Evolutionary conservation across 1,284 basidiomycete genomes (phyloP).

Genomic region (Nidula niveotomentosa): DNA sequence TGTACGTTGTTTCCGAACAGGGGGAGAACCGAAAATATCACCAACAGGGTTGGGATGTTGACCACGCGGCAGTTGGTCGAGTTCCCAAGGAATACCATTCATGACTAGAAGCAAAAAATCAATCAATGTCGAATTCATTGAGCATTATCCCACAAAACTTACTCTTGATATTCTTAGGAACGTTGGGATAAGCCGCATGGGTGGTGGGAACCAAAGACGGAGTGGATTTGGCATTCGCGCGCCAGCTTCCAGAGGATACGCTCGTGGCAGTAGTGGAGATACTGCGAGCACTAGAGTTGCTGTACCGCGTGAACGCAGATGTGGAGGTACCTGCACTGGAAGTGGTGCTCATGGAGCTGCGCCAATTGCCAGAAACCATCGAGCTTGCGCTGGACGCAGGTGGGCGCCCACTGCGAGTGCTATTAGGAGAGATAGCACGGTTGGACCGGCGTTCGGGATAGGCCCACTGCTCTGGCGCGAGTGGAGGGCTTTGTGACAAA

Average conservation of each 20-base stretch:
- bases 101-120: slow-evolving; percentile 47
- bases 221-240: slow-evolving; percentile 46
- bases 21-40: slow-evolving; percentile 61
- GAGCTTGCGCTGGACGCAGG: slow-evolving; percentile 58
- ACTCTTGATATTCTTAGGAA: slow-evolving; percentile 81
- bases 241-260: slow-evolving; percentile 69
- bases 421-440: slow-evolving; percentile 55
- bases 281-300: slow-evolving; percentile 71
- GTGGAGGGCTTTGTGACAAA: slow-evolving; percentile 16
- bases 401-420: slow-evolving; percentile 51
- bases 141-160: slow-evolving; percentile 29
- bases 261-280: slow-evolving; percentile 78
- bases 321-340: slow-evolving; percentile 67
- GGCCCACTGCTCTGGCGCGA: slow-evolving; percentile 17
- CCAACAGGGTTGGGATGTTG: slow-evolving; percentile 58
- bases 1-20: slow-evolving; percentile 61
- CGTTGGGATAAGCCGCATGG: slow-evolving; percentile 28
- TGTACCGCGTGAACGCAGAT: slow-evolving; percentile 75
- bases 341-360: slow-evolving; percentile 66
- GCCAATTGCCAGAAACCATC: slow-evolving; percentile 68
- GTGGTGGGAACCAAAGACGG: slow-evolving; percentile 22
- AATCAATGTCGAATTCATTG: slow-evolving; percentile 5
- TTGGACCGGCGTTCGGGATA: slow-evolving; percentile 26
- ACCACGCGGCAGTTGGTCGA: slow-evolving; percentile 64
- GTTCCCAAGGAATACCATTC: slow-evolving; percentile 72